Evolutionary conservation across 2,329 filamentous ascomycete species (phyloP).

Genomic region (Emergomyces orientalis): DNA sequence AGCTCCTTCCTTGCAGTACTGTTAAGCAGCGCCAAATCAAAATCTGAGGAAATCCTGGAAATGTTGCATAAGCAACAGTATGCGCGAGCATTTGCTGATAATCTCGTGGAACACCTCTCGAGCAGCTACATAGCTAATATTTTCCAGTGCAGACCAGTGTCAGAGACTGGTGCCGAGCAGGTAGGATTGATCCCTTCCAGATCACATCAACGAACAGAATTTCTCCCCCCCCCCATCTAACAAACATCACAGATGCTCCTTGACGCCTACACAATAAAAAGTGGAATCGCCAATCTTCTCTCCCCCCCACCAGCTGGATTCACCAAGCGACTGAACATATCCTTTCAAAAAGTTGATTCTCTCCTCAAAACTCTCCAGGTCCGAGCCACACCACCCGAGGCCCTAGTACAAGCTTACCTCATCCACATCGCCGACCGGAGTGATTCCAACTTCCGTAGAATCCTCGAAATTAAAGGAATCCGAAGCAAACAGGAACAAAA

Average conservation of each 20-base stretch:
- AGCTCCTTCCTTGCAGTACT: conserved; percentile 85
- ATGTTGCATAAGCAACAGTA: conserved; percentile 86
- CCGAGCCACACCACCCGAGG: conserved; percentile 80
- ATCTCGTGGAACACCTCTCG: conserved; percentile 81
- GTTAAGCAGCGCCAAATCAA: conserved; percentile 60
- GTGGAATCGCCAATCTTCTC: conserved; percentile 40
- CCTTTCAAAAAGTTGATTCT: conserved; percentile 79
- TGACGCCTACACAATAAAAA: conserved; percentile 68
- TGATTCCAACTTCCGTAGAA: conserved; percentile 90
- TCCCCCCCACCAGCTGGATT: conserved; percentile 57
- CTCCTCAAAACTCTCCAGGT: conserved; percentile 96
- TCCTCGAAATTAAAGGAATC: conserved; percentile 91
- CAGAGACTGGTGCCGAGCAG: conserved; percentile 89
- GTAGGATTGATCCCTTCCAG: conserved; percentile 35
- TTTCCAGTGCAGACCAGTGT: conserved; percentile 80
- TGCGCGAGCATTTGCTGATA: conserved; percentile 86
- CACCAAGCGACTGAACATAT: conserved; percentile 73
- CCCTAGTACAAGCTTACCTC: conserved; percentile 90
- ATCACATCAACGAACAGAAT: background rate
- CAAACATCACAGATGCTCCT: conserved; percentile 64
- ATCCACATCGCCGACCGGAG: conserved; percentile 93
- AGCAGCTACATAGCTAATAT: conserved; percentile 73
- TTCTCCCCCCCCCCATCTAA: conserved; percentile 21
- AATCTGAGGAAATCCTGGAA: conserved; percentile 63
- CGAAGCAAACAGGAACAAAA: conserved; percentile 67